Conservation (phyloP, 805 yeast species). For the Kodamaea kakaduensis region DNA sequence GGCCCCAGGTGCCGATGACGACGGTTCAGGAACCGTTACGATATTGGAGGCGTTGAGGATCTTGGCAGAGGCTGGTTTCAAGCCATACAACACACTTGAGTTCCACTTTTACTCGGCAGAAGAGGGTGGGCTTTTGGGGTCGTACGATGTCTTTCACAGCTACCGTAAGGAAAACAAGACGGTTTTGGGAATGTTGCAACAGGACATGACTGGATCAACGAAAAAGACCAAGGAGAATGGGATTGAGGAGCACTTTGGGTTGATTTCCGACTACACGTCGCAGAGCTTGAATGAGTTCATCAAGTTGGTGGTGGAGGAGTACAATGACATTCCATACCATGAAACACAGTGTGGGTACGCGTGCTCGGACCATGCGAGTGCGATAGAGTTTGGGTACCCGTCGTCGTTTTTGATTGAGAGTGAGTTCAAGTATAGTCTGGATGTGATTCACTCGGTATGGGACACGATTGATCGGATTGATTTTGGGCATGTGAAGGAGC, state of each 20-base stretch:
- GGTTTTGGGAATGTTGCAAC: slow-evolving; percentile 84
- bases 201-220: slow-evolving; percentile 89
- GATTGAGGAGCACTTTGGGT: slow-evolving; percentile 67
- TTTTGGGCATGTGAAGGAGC: slow-evolving; percentile 75
- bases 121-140: slow-evolving; percentile 88
- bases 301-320: slow-evolving; percentile 55
- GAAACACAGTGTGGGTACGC: slow-evolving; percentile 88
- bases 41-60: slow-evolving; percentile 71
- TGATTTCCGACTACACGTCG: slow-evolving; percentile 68
- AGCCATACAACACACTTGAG: slow-evolving; percentile 72
- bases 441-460: slow-evolving; percentile 67
- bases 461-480: slow-evolving; percentile 83
- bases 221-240: slow-evolving; percentile 46
- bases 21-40: slow-evolving; percentile 84
- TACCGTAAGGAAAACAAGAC: slow-evolving; percentile 44
- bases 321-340: slow-evolving; percentile 63
- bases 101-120: slow-evolving; percentile 96
- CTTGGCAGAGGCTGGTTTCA: slow-evolving; percentile 30
- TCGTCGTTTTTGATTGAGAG: slow-evolving; percentile 80
- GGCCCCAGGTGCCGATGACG: slow-evolving; percentile 96
- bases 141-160: slow-evolving; percentile 65
- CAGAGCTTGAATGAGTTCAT: slow-evolving; percentile 54
- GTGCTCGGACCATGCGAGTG: slow-evolving; percentile 91
- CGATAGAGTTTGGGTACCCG: slow-evolving; percentile 79
- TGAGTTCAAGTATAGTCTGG: slow-evolving; percentile 58